Conservation (phyloP, 2,329 filamentous ascomycete genomes). For the Cryphonectria radicalis region DNA sequence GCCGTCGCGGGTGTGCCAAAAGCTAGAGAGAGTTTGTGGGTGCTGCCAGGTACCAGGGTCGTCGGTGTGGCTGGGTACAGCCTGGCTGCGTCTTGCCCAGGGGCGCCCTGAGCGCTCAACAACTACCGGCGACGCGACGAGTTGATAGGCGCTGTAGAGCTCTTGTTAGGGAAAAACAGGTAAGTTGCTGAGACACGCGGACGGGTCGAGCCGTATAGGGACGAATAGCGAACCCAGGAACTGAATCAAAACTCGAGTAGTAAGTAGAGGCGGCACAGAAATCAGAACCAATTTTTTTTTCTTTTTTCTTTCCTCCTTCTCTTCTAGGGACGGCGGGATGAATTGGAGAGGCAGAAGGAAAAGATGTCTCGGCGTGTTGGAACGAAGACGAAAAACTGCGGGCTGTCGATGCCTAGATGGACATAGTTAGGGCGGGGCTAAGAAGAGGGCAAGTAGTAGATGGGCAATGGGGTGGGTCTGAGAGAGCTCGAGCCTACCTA, state of each 20-base stretch:
- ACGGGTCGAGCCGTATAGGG: constrained; percentile 1
- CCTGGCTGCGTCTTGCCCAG: neutral
- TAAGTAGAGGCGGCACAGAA: neutral
- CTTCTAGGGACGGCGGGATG: neutral
- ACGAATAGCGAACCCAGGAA: neutral
- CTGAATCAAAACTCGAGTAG: neutral
- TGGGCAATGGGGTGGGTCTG: neutral
- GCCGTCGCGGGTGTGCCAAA: neutral
- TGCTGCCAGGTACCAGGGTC: neutral
- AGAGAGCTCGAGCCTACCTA: neutral
- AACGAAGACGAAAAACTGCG: neutral
- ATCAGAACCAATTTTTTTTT: neutral
- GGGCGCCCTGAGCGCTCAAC: neutral
- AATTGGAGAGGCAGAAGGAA: neutral
- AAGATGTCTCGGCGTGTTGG: constrained; percentile 2
- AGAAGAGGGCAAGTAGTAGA: neutral
- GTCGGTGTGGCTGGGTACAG: constrained; percentile 6
- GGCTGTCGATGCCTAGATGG: neutral
- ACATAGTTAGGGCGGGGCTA: constrained; percentile 8
- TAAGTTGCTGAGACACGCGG: neutral
- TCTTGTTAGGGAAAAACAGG: neutral
- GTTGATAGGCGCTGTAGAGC: neutral
- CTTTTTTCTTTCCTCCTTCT: too few species aligned
- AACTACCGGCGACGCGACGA: neutral
- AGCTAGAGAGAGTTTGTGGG: neutral